Evolutionary conservation across 176 grass and related monocot species (phyloP).

Genomic region (Carex pumila): DNA sequence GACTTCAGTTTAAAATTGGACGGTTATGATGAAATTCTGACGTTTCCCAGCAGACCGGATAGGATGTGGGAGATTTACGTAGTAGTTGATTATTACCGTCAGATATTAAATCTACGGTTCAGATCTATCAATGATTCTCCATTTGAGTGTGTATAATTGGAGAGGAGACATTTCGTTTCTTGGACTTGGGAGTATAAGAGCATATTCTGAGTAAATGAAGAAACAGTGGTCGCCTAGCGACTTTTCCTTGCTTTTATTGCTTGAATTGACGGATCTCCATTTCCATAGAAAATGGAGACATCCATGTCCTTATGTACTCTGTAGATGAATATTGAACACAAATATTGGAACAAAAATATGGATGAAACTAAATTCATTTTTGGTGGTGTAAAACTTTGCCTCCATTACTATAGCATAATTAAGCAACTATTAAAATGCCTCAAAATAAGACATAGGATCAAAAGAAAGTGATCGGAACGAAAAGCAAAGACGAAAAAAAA

Average conservation of each 20-base stretch:
- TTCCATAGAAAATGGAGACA: neutral
- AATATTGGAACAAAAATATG: neutral
- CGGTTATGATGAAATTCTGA: neutral
- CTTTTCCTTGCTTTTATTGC: slow-evolving; percentile 20
- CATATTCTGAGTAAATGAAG: slow-evolving; percentile 27
- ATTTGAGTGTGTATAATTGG: neutral
- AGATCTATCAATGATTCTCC: neutral
- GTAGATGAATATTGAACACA: neutral
- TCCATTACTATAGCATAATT: neutral
- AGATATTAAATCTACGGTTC: neutral
- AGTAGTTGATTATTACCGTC: neutral
- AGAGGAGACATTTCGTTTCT: neutral
- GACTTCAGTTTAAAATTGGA: neutral
- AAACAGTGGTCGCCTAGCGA: slow-evolving; percentile 14
- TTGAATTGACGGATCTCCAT: neutral
- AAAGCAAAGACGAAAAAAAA: neutral
- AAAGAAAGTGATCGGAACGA: neutral
- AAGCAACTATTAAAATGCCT: neutral
- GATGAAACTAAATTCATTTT: neutral
- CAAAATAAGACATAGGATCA: neutral
- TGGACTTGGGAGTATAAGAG: slow-evolving; percentile 11
- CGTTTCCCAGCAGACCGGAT: neutral
- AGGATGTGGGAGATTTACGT: neutral
- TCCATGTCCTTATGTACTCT: neutral
- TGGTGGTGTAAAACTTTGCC: neutral